Evolutionary conservation across 2,329 filamentous ascomycete species (phyloP).

Genomic region (Dactylellina parvicollis): DNA sequence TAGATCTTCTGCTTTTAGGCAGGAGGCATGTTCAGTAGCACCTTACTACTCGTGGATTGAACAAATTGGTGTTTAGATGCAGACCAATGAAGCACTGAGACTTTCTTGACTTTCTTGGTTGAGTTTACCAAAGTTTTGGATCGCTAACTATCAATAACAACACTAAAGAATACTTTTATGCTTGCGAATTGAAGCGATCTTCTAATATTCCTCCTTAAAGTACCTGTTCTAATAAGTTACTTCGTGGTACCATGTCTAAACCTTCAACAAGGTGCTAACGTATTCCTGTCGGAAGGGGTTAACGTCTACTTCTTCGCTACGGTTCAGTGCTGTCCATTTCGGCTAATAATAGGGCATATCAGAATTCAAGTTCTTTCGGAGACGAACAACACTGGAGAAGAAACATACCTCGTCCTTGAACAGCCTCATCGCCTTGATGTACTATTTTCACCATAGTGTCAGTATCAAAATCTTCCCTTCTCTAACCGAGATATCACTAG

Average conservation of each 20-base stretch:
- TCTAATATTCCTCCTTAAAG: not conserved
- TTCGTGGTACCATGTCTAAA: not conserved
- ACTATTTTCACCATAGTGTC: slow-evolving; percentile 68
- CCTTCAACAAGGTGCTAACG: slow-evolving; percentile 62
- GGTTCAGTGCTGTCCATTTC: slow-evolving; percentile 95
- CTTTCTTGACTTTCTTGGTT: too few relatives aligned
- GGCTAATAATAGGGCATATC: slow-evolving; percentile 64
- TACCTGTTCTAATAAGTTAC: too few relatives aligned
- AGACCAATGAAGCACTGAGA: too few relatives aligned
- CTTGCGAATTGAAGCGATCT: too few relatives aligned
- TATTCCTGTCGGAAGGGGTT: slow-evolving; percentile 85
- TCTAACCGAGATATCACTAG: not conserved
- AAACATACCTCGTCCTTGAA: slow-evolving; percentile 82
- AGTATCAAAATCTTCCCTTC: slow-evolving; percentile 5
- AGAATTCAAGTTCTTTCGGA: not conserved
- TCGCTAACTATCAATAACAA: not conserved
- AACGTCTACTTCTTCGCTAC: slow-evolving; percentile 76
- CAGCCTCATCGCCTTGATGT: slow-evolving; percentile 91
- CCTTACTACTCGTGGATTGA: too few relatives aligned
- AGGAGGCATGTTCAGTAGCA: too few relatives aligned
- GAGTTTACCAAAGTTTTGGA: not conserved
- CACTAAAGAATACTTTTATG: not conserved
- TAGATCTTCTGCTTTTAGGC: too few relatives aligned
- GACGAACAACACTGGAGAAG: not conserved
- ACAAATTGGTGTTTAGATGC: too few relatives aligned